Conservation (phyloP, 306 rosid genomes). For the Acacia crassicarpa region DNA sequence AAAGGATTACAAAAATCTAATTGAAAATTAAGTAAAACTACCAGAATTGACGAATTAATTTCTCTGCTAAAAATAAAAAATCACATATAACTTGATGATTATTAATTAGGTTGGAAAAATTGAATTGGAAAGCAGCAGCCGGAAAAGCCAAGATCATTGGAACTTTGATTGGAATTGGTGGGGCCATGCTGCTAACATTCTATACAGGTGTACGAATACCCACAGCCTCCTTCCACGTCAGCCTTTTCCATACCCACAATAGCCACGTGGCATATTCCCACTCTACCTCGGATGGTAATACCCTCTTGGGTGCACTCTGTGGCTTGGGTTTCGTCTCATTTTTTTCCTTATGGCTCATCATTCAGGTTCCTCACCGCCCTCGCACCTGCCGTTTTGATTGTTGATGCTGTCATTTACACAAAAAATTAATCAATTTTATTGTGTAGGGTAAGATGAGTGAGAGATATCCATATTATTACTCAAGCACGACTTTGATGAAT, state of each 20-base stretch:
- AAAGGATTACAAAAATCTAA: too few relatives aligned
- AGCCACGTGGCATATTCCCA: not conserved
- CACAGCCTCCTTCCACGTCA: constrained; percentile 8
- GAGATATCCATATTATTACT: too few relatives aligned
- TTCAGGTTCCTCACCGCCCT: constrained; percentile 34
- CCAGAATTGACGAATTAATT: too few relatives aligned
- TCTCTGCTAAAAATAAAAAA: too few relatives aligned
- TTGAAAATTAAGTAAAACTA: too few relatives aligned
- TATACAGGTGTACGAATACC: constrained; percentile 35
- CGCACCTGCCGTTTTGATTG: not conserved
- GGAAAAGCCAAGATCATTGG: constrained; percentile 50
- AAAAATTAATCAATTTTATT: too few relatives aligned
- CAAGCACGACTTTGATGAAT: not conserved
- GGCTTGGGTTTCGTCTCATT: constrained; percentile 35
- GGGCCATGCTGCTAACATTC: constrained; percentile 50
- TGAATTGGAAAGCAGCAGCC: constrained; percentile 16
- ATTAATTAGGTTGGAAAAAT: constrained; percentile 22
- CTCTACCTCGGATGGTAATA: not conserved
- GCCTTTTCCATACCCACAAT: constrained; percentile 21
- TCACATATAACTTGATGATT: not conserved
- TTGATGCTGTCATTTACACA: not conserved
- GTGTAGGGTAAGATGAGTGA: not conserved
- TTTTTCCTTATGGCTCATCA: constrained; percentile 41
- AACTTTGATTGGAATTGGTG: constrained; percentile 34
- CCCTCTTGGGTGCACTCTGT: constrained; percentile 6